A percentile compares a stretch with the other conserved stretches of the same genome.
phyloP scores from a whole-genome alignment of 192 early-diverging fungal genomes.

The Mortierella alpina region DNA sequence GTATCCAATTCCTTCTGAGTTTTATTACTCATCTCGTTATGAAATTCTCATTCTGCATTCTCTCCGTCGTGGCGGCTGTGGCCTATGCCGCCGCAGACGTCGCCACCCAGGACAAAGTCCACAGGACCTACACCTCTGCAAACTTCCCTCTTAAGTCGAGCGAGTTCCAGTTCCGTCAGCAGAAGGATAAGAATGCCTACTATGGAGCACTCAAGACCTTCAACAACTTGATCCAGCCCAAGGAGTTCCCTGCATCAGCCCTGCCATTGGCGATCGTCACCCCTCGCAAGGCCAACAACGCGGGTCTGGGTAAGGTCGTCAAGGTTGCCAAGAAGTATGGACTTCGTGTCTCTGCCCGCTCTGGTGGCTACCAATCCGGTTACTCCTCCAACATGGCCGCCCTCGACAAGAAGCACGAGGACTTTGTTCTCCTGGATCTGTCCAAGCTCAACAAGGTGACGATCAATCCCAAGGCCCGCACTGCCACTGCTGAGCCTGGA shows the following conservation, averaged over 20 bases:
- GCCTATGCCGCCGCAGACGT: slow-evolving; percentile 25
- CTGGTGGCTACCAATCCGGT: slow-evolving; percentile 46
- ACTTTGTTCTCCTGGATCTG: slow-evolving; percentile 45
- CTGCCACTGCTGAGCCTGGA: slow-evolving; percentile 50
- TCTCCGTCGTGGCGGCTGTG: slow-evolving; percentile 36
- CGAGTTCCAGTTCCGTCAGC: slow-evolving; percentile 47
- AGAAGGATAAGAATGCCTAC: slow-evolving; percentile 30
- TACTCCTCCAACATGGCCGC: slow-evolving; percentile 53
- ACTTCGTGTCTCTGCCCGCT: slow-evolving; percentile 46
- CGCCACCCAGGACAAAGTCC: slow-evolving; percentile 16
- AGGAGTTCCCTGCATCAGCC: slow-evolving; percentile 37
- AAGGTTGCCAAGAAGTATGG: slow-evolving; percentile 41
- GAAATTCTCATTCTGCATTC: slow-evolving; percentile 45
- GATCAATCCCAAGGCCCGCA: slow-evolving; percentile 29
- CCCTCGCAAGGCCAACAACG: slow-evolving; percentile 38
- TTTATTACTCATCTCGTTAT: slow-evolving; percentile 6
- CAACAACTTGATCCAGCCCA: slow-evolving; percentile 49
- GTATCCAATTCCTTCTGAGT: not conserved
- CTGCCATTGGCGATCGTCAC: slow-evolving; percentile 34
- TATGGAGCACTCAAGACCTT: slow-evolving; percentile 48
- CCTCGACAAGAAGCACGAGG: slow-evolving; percentile 34
- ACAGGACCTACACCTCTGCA: slow-evolving; percentile 9
- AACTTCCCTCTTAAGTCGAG: slow-evolving; percentile 13
- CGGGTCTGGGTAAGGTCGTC: slow-evolving; percentile 28
- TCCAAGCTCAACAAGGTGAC: slow-evolving; percentile 45